Evolutionary conservation across 768 basidiomycete genomes (phyloP), one percentile per base, ranked within the genome.

Genomic region (Holtermanniella nyarrowii): DNA sequence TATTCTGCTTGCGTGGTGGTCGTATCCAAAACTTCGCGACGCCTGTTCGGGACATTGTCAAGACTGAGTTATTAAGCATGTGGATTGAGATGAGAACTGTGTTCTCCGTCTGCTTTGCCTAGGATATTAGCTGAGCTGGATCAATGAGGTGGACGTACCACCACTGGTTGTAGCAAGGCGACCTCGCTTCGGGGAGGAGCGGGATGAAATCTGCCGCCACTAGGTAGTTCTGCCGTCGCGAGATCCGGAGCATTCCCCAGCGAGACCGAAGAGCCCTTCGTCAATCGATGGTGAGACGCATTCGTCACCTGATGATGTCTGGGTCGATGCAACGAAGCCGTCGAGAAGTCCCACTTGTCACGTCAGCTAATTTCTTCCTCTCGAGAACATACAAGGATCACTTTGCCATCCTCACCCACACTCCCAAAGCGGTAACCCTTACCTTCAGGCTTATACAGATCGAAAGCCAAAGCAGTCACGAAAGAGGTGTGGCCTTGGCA

Each of bases 401-500:
- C 65, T 68, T 91, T 91, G 68, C 91, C 95, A 62, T 99, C 95
- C 69, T 97, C 93, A 16, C 90, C 95, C 2, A 96, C 88, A 63
- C 88, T 91, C 1, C 85, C 89, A 63, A 99, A 96, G 5, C 93
- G 80, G 65, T 96, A 93, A 40, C 88, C 88, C 26, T 90, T 78
- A 24, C 85, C 84, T 59, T 91, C 88, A 18, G 85, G 80, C 25
- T 82, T 75, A n/a, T 84, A 82, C 18, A 48, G 49, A 68, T 99
- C 95, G 67, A 96, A 97, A 1, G 85, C 83, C 16, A 97, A 79
- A 11, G 81, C 77, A 0, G 88, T 84, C 5, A 99, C 86, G 65
- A 95, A 97, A 1, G 88, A 91, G 0, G 88, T 86, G 66, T 99
- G 95, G 0, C 95, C 95, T 71, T 95, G 90, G 73, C 95, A 97